Base-by-base conservation (phyloP, 2,329 filamentous ascomycete species). In the Fusarium buxicola region DNA sequence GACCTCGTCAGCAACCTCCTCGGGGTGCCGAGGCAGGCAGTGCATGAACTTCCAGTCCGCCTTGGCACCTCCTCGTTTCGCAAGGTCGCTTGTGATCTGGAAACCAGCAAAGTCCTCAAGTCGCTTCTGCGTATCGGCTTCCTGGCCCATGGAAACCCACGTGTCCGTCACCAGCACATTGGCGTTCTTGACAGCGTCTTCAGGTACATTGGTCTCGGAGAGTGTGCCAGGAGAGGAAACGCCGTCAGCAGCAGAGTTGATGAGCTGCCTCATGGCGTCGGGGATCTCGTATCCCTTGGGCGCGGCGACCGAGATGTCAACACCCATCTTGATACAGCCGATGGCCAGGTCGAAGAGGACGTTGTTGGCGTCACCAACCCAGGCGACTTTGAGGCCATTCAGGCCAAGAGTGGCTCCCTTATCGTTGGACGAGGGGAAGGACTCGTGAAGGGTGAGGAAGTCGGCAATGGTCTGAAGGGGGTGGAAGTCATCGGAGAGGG, bases 61-160 rank as follows among this genome's bases (percentile, higher is more conserved):
- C 76, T 95, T 96, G 36, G 95, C 95, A 16, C 92, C 94, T 38
- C 93, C 94, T 45, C 89, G 84, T 77, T 89, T 86, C 2, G 93
- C 94, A 67, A 99, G 82, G 38, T 95, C 91, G 43, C 89, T 86
- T 3, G 94, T 97, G 72, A 99, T 91, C 75, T 97, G 94, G 78
- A 94, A 99, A 12, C 94, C 94, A 27, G 85, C 84, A 75, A 99
- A 99, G 3, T 88, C 92, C 73, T 89, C 86, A 58, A 97, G 75
- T 46, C 92, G 84, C 81, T 90, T 90, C 67, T 88, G 83, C 34
- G 88, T 83, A 77, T 99, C 95, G 54, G 86, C 87, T 77, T 99
- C 95, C 78, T 98, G 94, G 41, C 95, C 95, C 95, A 99, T 99
- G 2, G 92, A 96, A 28, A 99, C 86, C 95, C 95, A 99, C 1